Evolutionary conservation across 1,284 basidiomycete genomes (phyloP), one percentile per base, ranked within the genome.

Genomic region (Bjerkandera adusta): DNA sequence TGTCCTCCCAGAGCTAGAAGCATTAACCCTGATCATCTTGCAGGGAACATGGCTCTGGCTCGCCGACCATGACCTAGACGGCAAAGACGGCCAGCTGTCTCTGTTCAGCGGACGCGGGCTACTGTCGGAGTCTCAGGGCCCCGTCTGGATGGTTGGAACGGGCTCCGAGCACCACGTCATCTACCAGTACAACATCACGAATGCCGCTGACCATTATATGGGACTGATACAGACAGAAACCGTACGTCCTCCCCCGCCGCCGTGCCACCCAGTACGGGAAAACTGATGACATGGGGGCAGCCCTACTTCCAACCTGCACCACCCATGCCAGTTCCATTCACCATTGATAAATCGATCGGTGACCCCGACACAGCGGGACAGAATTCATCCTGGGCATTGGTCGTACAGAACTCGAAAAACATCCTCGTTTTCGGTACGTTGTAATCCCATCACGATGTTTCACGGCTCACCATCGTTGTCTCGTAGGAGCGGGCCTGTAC

Each of bases 51-150:
- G 87, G 87, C 69, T 88, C 7, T 92, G 89, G 90, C 72, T 79
- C 18, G 87, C 88, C 4, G 88, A 92, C 57, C 89, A 92, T 54
- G 80, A 85, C 47, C 68, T 85, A 13, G 83, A 85, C 54, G 65
- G 52, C 26, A 47, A 25, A 11, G 30, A 51, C 35, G 65, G 69
- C 20, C 80, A 87, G 57, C 66, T 83, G 25, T 75, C 77, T 12
- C 51, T 87, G n/a, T 89, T 79, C 61, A 79, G 79, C 21, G 89
- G 85, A 1, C 80, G 90, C n/a, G 89, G 89, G 5, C 75, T 92
- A 20, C 66, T 91, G 5, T 86, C 85, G 10, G 81, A 92, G 62
- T 85, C 83, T 1, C 67, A 68, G 25, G 85, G 86, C 0, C 85
- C 85, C 2, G 83, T 85, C 0, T 88, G 85, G 85, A 57, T 88